A percentile compares a stretch with the other conserved stretches of the same genome.
phyloP scores from a whole-genome alignment of 306 rosid species.

The Crataegus laevigata region DNA sequence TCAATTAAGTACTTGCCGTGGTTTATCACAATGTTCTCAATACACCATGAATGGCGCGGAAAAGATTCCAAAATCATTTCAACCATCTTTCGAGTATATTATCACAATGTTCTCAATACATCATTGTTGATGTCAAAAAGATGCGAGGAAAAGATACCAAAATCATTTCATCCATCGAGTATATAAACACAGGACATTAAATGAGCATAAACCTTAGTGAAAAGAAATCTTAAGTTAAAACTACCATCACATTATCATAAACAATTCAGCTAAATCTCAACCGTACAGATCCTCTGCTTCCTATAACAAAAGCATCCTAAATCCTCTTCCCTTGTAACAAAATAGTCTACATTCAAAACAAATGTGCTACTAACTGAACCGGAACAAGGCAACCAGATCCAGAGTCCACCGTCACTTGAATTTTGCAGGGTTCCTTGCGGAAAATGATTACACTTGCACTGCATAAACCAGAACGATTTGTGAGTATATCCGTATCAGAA shows the following conservation, averaged over 20 bases:
- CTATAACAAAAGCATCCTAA: background rate
- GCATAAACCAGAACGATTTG: background rate
- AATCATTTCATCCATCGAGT: no score
- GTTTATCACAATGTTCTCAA: no score
- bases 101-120: no score
- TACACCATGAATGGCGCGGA: no score
- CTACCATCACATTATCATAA: no score
- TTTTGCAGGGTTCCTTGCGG: background rate
- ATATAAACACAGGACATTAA: background rate
- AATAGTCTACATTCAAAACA: background rate
- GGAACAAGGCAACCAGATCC: background rate
- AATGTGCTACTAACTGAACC: background rate
- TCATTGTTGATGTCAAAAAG: no score
- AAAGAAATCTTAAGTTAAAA: no score
- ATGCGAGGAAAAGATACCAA: background rate
- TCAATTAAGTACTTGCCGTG: no score
- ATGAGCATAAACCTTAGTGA: background rate
- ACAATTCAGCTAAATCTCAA: background rate
- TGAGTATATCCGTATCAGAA: background rate
- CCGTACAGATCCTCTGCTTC: background rate
- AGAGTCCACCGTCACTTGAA: background rate
- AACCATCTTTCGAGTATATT: no score
- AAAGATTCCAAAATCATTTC: background rate
- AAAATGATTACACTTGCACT: conserved; percentile 23
- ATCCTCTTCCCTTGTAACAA: background rate